phyloP scores from a whole-genome alignment of 2,329 filamentous ascomycete species.

The Seiridium cupressi region DNA sequence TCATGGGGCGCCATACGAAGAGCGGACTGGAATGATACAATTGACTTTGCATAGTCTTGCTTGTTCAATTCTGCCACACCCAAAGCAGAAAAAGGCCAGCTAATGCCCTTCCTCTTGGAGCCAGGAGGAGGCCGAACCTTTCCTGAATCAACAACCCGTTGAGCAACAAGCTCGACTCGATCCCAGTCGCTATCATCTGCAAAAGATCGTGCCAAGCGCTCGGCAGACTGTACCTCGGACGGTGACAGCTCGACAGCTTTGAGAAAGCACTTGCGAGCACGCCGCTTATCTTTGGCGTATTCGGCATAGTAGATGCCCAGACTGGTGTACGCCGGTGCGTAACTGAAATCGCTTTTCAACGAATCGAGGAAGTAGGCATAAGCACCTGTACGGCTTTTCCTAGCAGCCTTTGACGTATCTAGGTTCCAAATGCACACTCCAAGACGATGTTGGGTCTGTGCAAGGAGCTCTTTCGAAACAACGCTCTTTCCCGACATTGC shows the following conservation, averaged over 20 bases:
- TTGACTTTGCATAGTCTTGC: constrained; percentile 83
- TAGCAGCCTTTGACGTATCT: constrained; percentile 68
- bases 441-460: constrained; percentile 83
- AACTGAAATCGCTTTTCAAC: constrained; percentile 82
- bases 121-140: constrained; percentile 87
- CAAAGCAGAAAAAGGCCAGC: constrained; percentile 93
- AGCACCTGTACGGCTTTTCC: constrained; percentile 77
- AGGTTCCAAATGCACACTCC: constrained; percentile 85
- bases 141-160: constrained; percentile 90
- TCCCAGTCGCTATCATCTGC: constrained; percentile 95
- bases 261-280: constrained; percentile 90
- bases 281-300: constrained; percentile 81
- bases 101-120: constrained; percentile 88
- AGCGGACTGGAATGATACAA: constrained; percentile 88
- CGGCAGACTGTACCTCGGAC: constrained; percentile 81
- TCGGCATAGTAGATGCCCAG: constrained; percentile 90
- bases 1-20: constrained; percentile 80
- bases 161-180: constrained; percentile 87
- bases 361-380: constrained; percentile 82
- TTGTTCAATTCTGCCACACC: constrained; percentile 94
- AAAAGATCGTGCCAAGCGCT: constrained; percentile 81
- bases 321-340: constrained; percentile 86
- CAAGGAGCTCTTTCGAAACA: constrained; percentile 67
- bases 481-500: constrained; percentile 50
- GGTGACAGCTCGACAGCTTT: constrained; percentile 93